phyloP scores from a whole-genome alignment of 2,329 filamentous ascomycete species.

The Herpotrichia juniperi region DNA sequence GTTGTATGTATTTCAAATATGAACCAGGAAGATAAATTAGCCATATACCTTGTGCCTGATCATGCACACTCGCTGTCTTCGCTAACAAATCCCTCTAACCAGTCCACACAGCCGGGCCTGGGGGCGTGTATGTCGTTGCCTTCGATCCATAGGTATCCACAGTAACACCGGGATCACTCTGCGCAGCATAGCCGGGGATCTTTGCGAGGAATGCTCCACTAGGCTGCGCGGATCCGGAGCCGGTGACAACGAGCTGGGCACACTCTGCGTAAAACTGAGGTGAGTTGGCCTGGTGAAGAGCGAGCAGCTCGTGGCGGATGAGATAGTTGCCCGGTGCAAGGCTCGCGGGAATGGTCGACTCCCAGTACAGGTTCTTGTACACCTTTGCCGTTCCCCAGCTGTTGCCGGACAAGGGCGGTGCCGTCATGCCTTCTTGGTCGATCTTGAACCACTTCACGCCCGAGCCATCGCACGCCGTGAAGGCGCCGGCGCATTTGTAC shows the following conservation, averaged over 20 bases:
- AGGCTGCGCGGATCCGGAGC: conserved; percentile 54
- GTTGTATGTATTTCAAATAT: too few species aligned
- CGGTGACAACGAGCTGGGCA: conserved; percentile 61
- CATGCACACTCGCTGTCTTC: too few species aligned
- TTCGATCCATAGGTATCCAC: conserved; percentile 58
- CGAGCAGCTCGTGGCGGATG: conserved; percentile 63
- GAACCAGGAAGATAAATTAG: too few species aligned
- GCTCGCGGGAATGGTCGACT: conserved; percentile 58
- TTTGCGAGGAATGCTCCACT: conserved; percentile 49
- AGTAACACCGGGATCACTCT: conserved; percentile 57
- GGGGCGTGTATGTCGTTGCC: conserved; percentile 54
- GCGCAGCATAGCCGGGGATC: conserved; percentile 51
- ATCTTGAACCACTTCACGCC: conserved; percentile 64
- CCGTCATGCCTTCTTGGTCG: conserved; percentile 60
- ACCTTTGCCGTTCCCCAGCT: conserved; percentile 59
- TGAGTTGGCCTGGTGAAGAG: conserved; percentile 59
- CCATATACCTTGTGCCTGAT: too few species aligned
- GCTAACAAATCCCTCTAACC: too few species aligned
- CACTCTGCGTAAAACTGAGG: conserved; percentile 64
- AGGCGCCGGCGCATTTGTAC: conserved; percentile 56
- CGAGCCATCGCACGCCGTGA: conserved; percentile 58
- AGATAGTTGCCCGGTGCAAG: conserved; percentile 60
- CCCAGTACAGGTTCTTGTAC: conserved; percentile 57
- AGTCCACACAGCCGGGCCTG: conserved; percentile 58
- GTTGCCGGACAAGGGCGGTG: conserved; percentile 51